Conservation (phyloP, 805 yeast species). For the Cyberlindnera mrakii region DNA sequence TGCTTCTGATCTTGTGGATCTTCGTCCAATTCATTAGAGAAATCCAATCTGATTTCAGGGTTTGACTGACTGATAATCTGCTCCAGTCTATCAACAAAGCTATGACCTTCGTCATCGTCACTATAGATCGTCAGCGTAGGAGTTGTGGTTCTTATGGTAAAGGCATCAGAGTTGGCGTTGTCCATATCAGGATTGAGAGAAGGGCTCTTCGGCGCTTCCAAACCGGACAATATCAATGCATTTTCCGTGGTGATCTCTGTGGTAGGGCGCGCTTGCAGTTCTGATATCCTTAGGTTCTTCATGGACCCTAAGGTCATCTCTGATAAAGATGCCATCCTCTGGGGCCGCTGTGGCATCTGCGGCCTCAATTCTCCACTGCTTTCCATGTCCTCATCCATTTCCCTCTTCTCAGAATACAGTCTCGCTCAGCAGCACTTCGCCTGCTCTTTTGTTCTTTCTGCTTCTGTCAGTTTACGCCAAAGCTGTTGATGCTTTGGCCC, state of each 20-base stretch:
- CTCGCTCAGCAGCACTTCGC: no score
- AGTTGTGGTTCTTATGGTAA: conserved; percentile 19
- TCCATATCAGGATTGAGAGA: background rate
- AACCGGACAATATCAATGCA: conserved; percentile 2
- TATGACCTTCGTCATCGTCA: conserved; percentile 16
- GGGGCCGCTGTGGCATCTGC: conserved; percentile 14
- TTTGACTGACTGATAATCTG: conserved; percentile 21
- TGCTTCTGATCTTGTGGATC: conserved; percentile 41
- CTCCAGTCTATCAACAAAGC: conserved; percentile 16
- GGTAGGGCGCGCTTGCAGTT: conserved; percentile 26
- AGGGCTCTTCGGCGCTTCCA: background rate
- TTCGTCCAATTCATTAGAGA: conserved; percentile 10
- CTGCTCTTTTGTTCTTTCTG: no score
- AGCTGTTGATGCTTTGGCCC: background rate
- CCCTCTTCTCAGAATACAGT: background rate
- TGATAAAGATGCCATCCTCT: conserved; percentile 17
- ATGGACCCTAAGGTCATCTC: conserved; percentile 14
- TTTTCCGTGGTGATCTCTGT: conserved; percentile 25
- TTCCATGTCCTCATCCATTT: background rate
- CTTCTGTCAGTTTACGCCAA: background rate
- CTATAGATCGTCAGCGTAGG: conserved; percentile 26
- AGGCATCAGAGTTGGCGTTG: conserved; percentile 8
- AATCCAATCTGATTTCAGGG: conserved; percentile 8
- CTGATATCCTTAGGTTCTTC: conserved; percentile 14
- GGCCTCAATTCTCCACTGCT: conserved; percentile 3